Evolutionary conservation across 2,329 filamentous ascomycete genomes (phyloP).

Genomic region (Fusarium liriodendri): DNA sequence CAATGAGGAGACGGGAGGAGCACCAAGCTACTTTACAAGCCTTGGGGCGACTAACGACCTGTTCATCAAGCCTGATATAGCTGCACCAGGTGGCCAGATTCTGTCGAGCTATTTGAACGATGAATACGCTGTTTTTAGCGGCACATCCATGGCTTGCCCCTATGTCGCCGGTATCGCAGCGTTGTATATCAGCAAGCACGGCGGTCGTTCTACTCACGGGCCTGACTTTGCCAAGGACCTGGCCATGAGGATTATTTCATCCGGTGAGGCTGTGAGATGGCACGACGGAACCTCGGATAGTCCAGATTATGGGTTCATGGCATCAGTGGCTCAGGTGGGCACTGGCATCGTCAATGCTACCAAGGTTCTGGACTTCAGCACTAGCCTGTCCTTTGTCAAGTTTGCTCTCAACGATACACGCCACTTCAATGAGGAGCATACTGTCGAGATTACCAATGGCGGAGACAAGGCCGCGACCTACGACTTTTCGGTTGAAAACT

Average conservation of each 20-base stretch:
- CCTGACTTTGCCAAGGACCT: constrained; percentile 45
- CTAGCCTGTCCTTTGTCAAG: background rate
- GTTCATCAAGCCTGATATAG: constrained; percentile 56
- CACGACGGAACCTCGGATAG: constrained; percentile 27
- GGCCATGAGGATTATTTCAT: constrained; percentile 48
- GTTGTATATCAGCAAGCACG: constrained; percentile 48
- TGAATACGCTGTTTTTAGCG: constrained; percentile 52
- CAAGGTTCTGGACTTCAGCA: background rate
- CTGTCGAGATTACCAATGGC: background rate
- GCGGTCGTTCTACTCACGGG: constrained; percentile 47
- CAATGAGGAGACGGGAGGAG: background rate
- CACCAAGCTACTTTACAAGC: background rate
- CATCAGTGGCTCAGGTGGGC: constrained; percentile 54
- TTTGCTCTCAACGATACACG: background rate
- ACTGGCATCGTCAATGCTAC: constrained; percentile 55
- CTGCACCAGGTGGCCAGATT: constrained; percentile 54
- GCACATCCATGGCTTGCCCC: constrained; percentile 62
- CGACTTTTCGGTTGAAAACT: background rate
- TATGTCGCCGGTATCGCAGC: constrained; percentile 57
- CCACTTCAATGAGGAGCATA: background rate
- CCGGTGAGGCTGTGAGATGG: constrained; percentile 29
- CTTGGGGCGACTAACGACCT: constrained; percentile 45
- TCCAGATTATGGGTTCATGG: constrained; percentile 23
- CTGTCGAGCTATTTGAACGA: constrained; percentile 55
- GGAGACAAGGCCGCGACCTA: background rate